These are phyloP conservation scores for Candida maris DNA, from an alignment of 805 yeast genomes.

Conservation along the genomic window DNA sequence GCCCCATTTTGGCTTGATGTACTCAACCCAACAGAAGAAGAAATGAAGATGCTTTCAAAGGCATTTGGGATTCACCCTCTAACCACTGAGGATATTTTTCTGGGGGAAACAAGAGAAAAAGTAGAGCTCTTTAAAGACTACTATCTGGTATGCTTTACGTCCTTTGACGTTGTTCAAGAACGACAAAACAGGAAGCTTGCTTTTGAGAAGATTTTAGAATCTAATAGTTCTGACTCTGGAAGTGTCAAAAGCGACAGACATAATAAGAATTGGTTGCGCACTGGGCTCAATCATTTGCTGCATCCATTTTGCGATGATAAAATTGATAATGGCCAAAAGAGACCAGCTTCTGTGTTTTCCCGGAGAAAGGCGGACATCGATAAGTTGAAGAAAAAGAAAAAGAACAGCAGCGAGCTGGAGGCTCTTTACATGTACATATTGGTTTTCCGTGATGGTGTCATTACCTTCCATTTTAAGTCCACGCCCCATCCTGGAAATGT, in stretches of 20 bases:
- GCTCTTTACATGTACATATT: slow-evolving; percentile 92
- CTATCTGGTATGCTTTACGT: slow-evolving; percentile 86
- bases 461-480: slow-evolving; percentile 91
- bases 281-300: slow-evolving; percentile 4
- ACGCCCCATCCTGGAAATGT: slow-evolving; percentile 97
- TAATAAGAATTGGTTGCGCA: slow-evolving; percentile 12
- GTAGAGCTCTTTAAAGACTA: slow-evolving; percentile 90
- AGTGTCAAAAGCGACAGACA: slow-evolving; percentile 12
- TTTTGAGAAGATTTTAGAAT: slow-evolving; percentile 20
- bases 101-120: slow-evolving; percentile 93
- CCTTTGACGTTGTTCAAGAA: slow-evolving; percentile 78
- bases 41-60: slow-evolving; percentile 86
- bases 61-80: slow-evolving; percentile 95
- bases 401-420: slow-evolving; percentile 56
- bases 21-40: slow-evolving; percentile 91
- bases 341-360: slow-evolving; percentile 19
- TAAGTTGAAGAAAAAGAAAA: slow-evolving; percentile 11
- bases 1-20: slow-evolving; percentile 93
- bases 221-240: slow-evolving; percentile 16
- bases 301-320: slow-evolving; percentile 3
- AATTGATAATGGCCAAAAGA: background rate
- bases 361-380: slow-evolving; percentile 12
- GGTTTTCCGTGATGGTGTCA: slow-evolving; percentile 85
- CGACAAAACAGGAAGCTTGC: slow-evolving; percentile 39
- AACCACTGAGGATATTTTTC: slow-evolving; percentile 90